A percentile compares a stretch with the other conserved stretches of the same genome.
Evolutionary conservation across 495 filamentous ascomycete genomes (phyloP).

Genomic region (Bacidia rubella): DNA sequence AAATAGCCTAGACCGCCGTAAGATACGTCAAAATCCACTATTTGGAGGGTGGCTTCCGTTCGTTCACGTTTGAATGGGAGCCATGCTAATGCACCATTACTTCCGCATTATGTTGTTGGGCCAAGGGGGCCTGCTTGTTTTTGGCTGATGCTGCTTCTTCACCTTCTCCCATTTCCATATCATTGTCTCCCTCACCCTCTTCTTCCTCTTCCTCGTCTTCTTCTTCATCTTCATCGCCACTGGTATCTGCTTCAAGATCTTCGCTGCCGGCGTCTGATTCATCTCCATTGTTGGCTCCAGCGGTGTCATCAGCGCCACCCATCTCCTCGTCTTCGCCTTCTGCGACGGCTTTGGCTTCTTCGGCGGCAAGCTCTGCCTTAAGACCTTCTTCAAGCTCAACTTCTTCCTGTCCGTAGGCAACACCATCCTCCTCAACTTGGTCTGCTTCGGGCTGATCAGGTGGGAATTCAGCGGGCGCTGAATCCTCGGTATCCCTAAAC

Average conservation of each 20-base stretch:
- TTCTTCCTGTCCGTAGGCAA: conserved; percentile 74
- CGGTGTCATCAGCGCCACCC: conserved; percentile 53
- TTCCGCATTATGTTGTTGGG: conserved; percentile 28
- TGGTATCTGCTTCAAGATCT: conserved; percentile 89
- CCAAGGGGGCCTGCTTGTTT: conserved; percentile 24
- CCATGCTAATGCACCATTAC: conserved; percentile 38
- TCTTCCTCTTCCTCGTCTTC: conserved; percentile 55
- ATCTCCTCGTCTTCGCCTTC: conserved; percentile 61
- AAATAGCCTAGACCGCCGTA: neutral
- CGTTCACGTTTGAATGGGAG: neutral
- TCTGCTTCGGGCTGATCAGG: conserved; percentile 97
- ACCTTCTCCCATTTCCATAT: conserved; percentile 65
- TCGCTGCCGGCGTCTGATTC: conserved; percentile 79
- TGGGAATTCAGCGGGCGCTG: conserved; percentile 88
- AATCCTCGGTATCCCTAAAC: conserved; percentile 83
- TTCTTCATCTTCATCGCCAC: conserved; percentile 76
- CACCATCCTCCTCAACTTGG: conserved; percentile 64
- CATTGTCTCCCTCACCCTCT: conserved; percentile 55
- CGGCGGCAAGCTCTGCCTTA: conserved; percentile 45
- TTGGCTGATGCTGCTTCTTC: conserved; percentile 27
- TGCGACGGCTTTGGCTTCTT: conserved; percentile 29
- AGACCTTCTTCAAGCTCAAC: conserved; percentile 38
- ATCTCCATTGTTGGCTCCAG: conserved; percentile 49
- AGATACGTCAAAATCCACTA: neutral
- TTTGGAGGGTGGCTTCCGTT: neutral